These are phyloP conservation scores for Rhynchosporium graminicola DNA, from an alignment of 2,329 filamentous ascomycete species.

Conservation along the genomic window DNA sequence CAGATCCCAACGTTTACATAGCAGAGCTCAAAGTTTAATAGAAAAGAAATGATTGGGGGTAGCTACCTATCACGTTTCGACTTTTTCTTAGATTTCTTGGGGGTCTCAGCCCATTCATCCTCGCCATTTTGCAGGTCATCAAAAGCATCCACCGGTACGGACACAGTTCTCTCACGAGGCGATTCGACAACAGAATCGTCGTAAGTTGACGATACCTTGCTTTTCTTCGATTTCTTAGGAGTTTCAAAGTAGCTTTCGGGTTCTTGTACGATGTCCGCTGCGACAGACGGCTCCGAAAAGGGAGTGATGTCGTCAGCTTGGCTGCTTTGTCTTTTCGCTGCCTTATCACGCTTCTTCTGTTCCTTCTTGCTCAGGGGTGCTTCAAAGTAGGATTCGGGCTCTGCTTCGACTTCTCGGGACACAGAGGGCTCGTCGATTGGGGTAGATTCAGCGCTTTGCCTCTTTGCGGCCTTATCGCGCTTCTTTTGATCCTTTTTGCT, in stretches of 20 bases:
- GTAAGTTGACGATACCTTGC: constrained; percentile 37
- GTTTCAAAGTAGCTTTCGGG: constrained; percentile 38
- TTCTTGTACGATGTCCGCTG: constrained; percentile 34
- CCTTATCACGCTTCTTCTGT: constrained; percentile 51
- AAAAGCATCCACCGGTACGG: constrained; percentile 39
- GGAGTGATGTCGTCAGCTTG: constrained; percentile 33
- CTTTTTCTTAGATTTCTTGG: constrained; percentile 45
- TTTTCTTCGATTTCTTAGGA: constrained; percentile 39
- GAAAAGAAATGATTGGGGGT: not conserved
- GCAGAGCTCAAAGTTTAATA: not conserved
- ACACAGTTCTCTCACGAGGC: constrained; percentile 28
- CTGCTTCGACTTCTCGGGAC: constrained; percentile 28
- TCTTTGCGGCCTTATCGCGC: constrained; percentile 45
- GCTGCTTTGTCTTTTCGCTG: constrained; percentile 42
- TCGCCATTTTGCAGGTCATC: constrained; percentile 38
- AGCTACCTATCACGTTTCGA: constrained; percentile 40
- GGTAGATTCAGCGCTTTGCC: constrained; percentile 30
- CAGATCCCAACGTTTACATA: not conserved
- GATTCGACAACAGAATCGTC: constrained; percentile 43
- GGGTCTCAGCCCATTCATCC: constrained; percentile 43
- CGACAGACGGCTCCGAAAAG: constrained; percentile 24
- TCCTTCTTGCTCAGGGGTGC: constrained; percentile 50
- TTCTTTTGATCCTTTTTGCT: constrained; percentile 47
- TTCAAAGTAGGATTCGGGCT: constrained; percentile 35
- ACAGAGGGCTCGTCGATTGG: constrained; percentile 24